Evolutionary conservation across 352 stramenopile genomes (phyloP), one percentile per base, ranked within the genome.

Genomic region (Phytophthora crassamura): DNA sequence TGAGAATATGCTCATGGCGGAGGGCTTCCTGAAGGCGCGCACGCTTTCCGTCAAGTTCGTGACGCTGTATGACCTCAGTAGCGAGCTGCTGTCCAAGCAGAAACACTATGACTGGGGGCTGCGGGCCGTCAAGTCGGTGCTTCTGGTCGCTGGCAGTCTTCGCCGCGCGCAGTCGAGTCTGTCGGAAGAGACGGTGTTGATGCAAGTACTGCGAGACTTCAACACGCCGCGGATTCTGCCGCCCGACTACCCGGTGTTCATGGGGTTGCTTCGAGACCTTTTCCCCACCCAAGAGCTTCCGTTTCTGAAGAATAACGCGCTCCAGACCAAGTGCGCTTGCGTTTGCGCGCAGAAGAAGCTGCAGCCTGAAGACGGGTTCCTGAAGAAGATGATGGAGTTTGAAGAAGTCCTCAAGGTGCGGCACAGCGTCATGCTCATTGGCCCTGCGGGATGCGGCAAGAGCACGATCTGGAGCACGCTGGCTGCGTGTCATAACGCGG

Each of bases 381-480:
- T 99, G 2, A 97, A 97, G 63, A 99, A 99, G 64, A 91, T 97
- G 16, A 90, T 95, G 59, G 96, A 99, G 72, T 97, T 91, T 34
- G 90, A 98, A 64, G 95, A 98, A 34, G 86, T 98, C 16, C 84
- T 99, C 36, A 88, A 97, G 40, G 95, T 98, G 3, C 89, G 95
- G 0, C 95, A 98, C 69, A 98, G 90, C 36, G 97, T 99, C 33
- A 98, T 99, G 94, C 82, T 99, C 25, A 94, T 98, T 30, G 97
- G 97, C 1, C 93, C 96, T 14, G 91, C 93, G 15, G 97, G 94
- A 16, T 98, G 94, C 54, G 96, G 91, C 7, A 99, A 99, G 68
- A 98, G 91, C 54, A 97, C 93, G 7, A 98, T 99, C 43, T 99
- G 96, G 96, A 96, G 86, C 42, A 98, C 94, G 9, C 89, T 99